Base-by-base conservation (phyloP, 2,329 filamentous ascomycete species). In the Venturia effusa region DNA sequence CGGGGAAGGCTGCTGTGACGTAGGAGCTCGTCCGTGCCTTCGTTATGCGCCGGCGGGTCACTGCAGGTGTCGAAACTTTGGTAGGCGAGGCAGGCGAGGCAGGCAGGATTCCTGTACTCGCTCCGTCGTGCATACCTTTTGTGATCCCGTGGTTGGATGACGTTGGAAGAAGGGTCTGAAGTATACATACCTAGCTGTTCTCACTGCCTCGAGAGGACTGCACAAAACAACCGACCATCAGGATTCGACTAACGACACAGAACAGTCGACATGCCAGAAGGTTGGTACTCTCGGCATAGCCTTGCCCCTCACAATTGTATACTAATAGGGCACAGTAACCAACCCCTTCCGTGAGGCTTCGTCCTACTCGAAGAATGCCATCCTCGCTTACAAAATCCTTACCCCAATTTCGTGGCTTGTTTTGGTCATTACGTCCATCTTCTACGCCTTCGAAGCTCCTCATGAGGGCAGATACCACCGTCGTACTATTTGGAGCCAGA, bases 331-430 rank as follows among this genome's bases (percentile, higher is more conserved):
- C 7, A 8, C 19, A 57, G 51, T 57, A 66, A 65, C 54, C 3
- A 66, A 66, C 37, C 65, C 65, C 15, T 62, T 66, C 45, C 41
- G 34, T 17, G n/a, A 30, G n/a, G 24, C 40, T 24, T 39, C 27
- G 22, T 48, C 48, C 27, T 60, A 66, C 64, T 43, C 81, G 66
- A 74, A 77, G 37, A 78, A 79, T 66, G 27, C 24, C 19, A 39
- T 96, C 69, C 79, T 84, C 68, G 80, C 84, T 41, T 94, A 94
- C 82, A 92, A 90, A 75, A 76, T 91, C 72, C 77, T 92, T 66
- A 90, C 89, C 4, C 81, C 87, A 54, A 66, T 91, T 61, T 87
- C 86, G 41, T 96, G 90, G 88, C 75, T 90, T 34, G 76, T 95
- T 55, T 83, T 90, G 45, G 78, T 94, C 63, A 74, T 90, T 69